Conservation (phyloP, 2,329 filamentous ascomycete genomes). For the Camillea tinctor region DNA sequence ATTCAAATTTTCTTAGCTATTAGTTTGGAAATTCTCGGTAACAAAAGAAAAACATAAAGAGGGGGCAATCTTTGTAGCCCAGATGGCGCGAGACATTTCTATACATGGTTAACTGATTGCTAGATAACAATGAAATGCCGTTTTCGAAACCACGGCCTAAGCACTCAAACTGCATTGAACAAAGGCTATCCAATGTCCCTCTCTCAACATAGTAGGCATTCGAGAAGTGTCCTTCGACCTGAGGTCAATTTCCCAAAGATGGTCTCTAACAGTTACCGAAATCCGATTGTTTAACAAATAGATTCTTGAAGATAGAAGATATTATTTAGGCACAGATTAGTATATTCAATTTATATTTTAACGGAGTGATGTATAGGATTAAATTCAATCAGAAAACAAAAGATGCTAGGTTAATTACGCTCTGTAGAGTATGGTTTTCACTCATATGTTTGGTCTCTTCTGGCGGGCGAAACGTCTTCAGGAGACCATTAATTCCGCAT, state of each 20-base stretch:
- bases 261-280: too few relatives aligned
- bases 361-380: too few relatives aligned
- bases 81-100: slow-evolving; percentile 7
- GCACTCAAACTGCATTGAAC: background rate
- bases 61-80: background rate
- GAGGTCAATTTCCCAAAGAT: background rate
- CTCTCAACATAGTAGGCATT: background rate
- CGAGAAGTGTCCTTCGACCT: background rate
- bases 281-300: too few relatives aligned
- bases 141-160: background rate
- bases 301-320: too few relatives aligned
- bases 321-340: too few relatives aligned
- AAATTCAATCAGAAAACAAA: too few relatives aligned
- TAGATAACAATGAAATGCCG: slow-evolving; percentile 8
- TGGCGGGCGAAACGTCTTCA: too few relatives aligned
- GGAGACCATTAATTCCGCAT: too few relatives aligned
- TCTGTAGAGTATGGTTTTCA: too few relatives aligned
- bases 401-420: too few relatives aligned
- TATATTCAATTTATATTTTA: too few relatives aligned
- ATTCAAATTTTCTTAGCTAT: background rate
- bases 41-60: background rate
- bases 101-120: slow-evolving; percentile 5
- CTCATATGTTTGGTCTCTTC: too few relatives aligned
- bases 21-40: background rate
- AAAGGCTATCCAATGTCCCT: background rate